phyloP scores from a whole-genome alignment of 208 protist species.

The Lotmaria passim region DNA sequence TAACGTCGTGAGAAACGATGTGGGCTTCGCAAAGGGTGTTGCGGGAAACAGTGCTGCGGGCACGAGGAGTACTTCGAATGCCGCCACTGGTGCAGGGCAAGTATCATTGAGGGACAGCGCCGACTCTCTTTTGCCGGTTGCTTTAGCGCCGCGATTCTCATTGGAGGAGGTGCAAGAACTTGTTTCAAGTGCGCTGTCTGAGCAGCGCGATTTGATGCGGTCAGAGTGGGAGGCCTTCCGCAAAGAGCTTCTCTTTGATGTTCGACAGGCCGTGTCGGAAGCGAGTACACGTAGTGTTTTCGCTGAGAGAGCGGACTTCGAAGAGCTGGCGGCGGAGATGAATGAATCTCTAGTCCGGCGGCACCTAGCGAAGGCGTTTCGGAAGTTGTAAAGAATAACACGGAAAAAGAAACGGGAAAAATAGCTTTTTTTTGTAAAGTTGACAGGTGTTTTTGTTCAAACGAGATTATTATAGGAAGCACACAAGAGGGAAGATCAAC shows the following conservation, averaged over 20 bases:
- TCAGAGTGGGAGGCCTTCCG: conserved; percentile 22
- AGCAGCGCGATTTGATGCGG: conserved; percentile 16
- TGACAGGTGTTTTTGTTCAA: too few relatives aligned
- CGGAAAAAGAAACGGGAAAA: too few relatives aligned
- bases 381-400: conserved; percentile 17
- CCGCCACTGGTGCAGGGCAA: not conserved
- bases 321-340: conserved; percentile 2
- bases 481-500: too few relatives aligned
- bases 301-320: not conserved
- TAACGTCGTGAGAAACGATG: too few relatives aligned
- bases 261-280: conserved; percentile 14
- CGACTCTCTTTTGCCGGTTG: too few relatives aligned
- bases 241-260: conserved; percentile 21
- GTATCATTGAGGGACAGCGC: too few relatives aligned
- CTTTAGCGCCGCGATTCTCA: not conserved
- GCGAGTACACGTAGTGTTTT: not conserved
- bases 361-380: conserved; percentile 24
- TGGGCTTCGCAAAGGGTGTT: too few relatives aligned
- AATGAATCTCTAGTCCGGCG: conserved; percentile 11
- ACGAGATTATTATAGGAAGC: too few relatives aligned
- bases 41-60: too few relatives aligned
- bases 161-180: not conserved
- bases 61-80: too few relatives aligned
- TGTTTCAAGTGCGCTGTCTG: not conserved
- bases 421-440: not conserved